Evolutionary conservation across 2,329 filamentous ascomycete genomes (phyloP).

Genomic region (Arthroderma sp.): DNA sequence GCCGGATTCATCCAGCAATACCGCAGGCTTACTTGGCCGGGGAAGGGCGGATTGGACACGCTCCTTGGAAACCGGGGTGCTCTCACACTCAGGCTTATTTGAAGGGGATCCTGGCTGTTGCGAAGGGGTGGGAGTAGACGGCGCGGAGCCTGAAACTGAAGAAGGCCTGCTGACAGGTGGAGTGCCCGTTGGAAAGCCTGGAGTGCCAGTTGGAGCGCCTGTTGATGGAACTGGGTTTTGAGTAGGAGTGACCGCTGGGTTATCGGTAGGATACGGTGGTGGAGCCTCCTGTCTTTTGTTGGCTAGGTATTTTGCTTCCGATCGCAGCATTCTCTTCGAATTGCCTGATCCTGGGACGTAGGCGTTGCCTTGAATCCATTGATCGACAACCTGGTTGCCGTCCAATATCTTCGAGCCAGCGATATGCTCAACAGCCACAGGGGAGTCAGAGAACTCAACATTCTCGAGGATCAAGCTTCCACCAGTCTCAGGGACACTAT

Average conservation of each 20-base stretch:
- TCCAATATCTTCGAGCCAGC: conserved; percentile 50
- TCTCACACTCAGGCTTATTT: conserved; percentile 9
- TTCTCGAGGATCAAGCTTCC: conserved; percentile 80
- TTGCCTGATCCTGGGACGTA: conserved; percentile 36
- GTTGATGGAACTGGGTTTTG: conserved; percentile 1
- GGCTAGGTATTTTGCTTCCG: not conserved
- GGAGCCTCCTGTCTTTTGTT: not conserved
- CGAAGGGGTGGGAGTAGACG: conserved; percentile 10
- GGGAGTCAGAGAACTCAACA: conserved; percentile 64
- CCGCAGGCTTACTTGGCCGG: conserved; percentile 49
- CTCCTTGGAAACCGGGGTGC: conserved; percentile 23
- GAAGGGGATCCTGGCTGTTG: conserved; percentile 4
- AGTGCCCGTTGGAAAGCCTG: not conserved
- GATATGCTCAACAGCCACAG: conserved; percentile 49
- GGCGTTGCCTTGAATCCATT: conserved; percentile 68
- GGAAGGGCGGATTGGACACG: conserved; percentile 48
- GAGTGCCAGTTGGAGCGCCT: conserved; percentile 1
- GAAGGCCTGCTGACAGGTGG: not conserved
- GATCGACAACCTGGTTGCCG: conserved; percentile 55
- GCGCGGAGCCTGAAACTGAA: conserved; percentile 1
- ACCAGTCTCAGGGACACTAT: conserved; percentile 53
- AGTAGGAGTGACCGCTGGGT: not conserved
- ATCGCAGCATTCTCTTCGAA: conserved; percentile 2
- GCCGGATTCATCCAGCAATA: conserved; percentile 51
- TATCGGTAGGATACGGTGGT: not conserved